Conservation (phyloP, 2,329 filamentous ascomycete genomes). For the Talaromyces atroroseus region DNA sequence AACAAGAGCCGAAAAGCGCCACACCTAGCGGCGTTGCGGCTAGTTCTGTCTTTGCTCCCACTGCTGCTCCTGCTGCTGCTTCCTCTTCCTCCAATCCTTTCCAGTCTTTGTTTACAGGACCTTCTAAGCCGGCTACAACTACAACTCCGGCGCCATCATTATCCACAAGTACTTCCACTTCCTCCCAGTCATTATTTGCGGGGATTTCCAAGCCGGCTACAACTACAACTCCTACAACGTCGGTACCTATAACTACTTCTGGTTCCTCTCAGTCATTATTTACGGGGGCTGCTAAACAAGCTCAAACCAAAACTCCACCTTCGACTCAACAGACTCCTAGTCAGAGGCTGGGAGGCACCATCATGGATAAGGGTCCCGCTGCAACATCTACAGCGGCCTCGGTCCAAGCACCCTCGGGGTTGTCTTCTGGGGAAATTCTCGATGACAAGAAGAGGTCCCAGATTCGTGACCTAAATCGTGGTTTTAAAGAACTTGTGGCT, state of each 20-base stretch:
- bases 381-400: background rate
- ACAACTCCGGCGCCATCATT: background rate
- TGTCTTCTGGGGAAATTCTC: background rate
- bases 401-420: background rate
- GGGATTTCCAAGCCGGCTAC: background rate
- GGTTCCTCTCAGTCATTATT: background rate
- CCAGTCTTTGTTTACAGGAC: background rate
- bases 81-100: slow-evolving; percentile 4
- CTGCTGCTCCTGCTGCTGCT: background rate
- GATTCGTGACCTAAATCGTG: slow-evolving; percentile 27
- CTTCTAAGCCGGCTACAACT: background rate
- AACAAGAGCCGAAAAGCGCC: slow-evolving; percentile 1
- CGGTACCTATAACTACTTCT: background rate
- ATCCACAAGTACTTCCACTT: background rate
- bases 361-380: slow-evolving; percentile 3
- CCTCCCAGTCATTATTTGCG: too few relatives aligned
- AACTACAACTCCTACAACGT: background rate
- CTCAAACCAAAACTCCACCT: background rate
- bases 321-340: background rate
- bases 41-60: slow-evolving; percentile 9
- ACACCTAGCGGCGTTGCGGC: slow-evolving; percentile 8
- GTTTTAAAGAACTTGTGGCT: slow-evolving; percentile 29
- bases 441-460: slow-evolving; percentile 4
- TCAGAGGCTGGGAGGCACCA: background rate
- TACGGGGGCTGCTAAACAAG: background rate